Evolutionary conservation across 78 protist species (phyloP).

Genomic region (Dictyostelium citrinum): DNA sequence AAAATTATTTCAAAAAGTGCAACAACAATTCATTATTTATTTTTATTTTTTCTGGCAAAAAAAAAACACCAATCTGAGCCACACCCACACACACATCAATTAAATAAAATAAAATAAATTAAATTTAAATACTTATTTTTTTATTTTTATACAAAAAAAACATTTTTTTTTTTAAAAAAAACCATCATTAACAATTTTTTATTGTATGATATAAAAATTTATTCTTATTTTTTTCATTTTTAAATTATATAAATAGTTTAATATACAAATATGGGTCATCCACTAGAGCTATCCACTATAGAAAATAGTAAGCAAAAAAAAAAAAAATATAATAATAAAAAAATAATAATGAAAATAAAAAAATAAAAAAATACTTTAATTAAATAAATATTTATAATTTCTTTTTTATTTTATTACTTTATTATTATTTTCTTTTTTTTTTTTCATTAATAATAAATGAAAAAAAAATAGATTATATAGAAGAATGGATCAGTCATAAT

Average conservation of each 20-base stretch:
- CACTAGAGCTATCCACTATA: conserved; percentile 27
- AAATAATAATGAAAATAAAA: too few relatives aligned
- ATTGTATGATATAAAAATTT: neutral
- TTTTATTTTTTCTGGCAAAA: neutral
- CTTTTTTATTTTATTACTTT: too few relatives aligned
- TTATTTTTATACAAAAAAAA: neutral
- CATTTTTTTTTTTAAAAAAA: too few relatives aligned
- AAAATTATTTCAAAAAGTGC: neutral
- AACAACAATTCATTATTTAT: neutral
- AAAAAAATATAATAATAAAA: neutral
- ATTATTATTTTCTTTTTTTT: too few relatives aligned
- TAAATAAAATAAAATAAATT: too few relatives aligned
- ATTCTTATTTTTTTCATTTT: neutral
- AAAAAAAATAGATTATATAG: conserved; percentile 21
- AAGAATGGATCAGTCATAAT: conserved; percentile 38
- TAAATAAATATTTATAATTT: neutral
- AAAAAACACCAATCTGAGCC: neutral
- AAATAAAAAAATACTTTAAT: neutral
- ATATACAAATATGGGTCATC: conserved; percentile 58
- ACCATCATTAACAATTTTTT: neutral
- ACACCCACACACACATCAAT: neutral
- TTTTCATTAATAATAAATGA: too few relatives aligned
- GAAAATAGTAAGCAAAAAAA: conserved; percentile 30
- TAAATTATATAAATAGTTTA: neutral
- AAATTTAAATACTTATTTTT: too few relatives aligned